Evolutionary conservation across 2,329 filamentous ascomycete genomes (phyloP).

Genomic region (Penicillium sclerotigenum): DNA sequence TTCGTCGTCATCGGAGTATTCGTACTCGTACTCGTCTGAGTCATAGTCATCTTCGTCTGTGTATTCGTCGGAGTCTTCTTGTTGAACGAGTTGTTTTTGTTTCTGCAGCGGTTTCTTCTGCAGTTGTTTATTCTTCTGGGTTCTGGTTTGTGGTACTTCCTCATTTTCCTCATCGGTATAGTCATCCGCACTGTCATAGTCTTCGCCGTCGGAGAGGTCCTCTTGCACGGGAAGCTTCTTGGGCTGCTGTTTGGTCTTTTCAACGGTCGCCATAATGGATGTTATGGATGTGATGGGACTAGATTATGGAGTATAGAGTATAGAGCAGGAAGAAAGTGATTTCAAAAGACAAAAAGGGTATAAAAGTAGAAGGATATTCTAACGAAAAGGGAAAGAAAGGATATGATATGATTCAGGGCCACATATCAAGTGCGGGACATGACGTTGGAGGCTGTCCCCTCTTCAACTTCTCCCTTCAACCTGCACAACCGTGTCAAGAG

Average conservation of each 20-base stretch:
- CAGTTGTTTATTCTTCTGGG: slow-evolving; percentile 12
- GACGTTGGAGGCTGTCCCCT: slow-evolving; percentile 23
- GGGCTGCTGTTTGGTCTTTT: slow-evolving; percentile 29
- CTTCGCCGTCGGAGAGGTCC: slow-evolving; percentile 26
- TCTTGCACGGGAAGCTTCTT: slow-evolving; percentile 26
- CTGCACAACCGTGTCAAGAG: slow-evolving; percentile 9
- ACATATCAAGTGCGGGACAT: slow-evolving; percentile 8
- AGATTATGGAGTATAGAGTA: neutral
- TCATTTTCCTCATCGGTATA: slow-evolving; percentile 28
- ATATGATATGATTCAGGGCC: slow-evolving; percentile 13
- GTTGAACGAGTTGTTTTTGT: slow-evolving; percentile 17
- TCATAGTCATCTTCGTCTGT: slow-evolving; percentile 33
- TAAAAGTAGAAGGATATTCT: neutral
- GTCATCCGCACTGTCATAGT: slow-evolving; percentile 33
- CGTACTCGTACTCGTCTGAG: slow-evolving; percentile 30
- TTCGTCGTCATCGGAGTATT: slow-evolving; percentile 24
- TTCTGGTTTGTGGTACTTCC: slow-evolving; percentile 8
- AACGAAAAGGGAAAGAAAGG: slow-evolving; percentile 5
- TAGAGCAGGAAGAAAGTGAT: neutral
- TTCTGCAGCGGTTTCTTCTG: slow-evolving; percentile 13
- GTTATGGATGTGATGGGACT: neutral
- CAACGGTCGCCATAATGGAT: slow-evolving; percentile 28
- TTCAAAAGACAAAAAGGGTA: neutral
- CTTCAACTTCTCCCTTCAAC: neutral
- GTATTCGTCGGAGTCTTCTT: slow-evolving; percentile 28